Evolutionary conservation across 2,329 filamentous ascomycete species (phyloP), one percentile per base, ranked within the genome.

Genomic region (Microdochium bolleyi): DNA sequence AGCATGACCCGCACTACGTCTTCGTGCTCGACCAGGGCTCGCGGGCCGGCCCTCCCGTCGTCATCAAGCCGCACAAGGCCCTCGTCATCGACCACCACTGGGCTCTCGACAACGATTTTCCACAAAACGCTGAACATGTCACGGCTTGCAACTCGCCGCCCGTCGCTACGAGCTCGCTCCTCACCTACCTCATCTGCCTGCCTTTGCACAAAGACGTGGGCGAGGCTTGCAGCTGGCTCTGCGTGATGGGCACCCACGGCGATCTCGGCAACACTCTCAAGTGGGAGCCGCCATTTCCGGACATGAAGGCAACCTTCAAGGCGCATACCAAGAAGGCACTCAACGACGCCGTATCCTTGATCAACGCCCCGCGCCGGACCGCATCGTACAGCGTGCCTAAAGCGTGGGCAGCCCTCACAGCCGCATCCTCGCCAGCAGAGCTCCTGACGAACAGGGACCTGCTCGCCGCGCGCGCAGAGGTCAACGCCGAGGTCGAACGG

Each of bases 1-100:
- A 68, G 0, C 69, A 74, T 30, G 60, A 73, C 1, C 80, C 84
- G 1, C 67, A 67, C 0, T 86, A 77, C 59, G 73, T 87, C 52
- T 82, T 87, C 61, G 74, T 87, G 1, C 70, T 87, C 3, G 84
- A 87, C 57, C 84, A 87, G 62, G 84, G 84, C 14, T 84, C 82
- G 41, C 73, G 78, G 16, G 71, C 70, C 46, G 76, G 74, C 1
- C 74, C 75, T 3, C 75, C 81, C 1, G 64, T 87, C 11, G 72
- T 83, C 22, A 72, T 79, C 34, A 57, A 60, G 1, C 63, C 71
- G 1, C 73, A 79, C 49, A 76, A 71, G 50, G 76, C 74, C 2
- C 65, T 88, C 3, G 67, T 88, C 13, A 82, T 88, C 54, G 84
- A 88, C 59, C 84, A 88, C 55, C 85, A 88, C 61, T 72, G 79